Evolutionary conservation across 208 protist genomes (phyloP), one percentile per base, ranked within the genome.

Genomic region (Wallacemonas sp.): DNA sequence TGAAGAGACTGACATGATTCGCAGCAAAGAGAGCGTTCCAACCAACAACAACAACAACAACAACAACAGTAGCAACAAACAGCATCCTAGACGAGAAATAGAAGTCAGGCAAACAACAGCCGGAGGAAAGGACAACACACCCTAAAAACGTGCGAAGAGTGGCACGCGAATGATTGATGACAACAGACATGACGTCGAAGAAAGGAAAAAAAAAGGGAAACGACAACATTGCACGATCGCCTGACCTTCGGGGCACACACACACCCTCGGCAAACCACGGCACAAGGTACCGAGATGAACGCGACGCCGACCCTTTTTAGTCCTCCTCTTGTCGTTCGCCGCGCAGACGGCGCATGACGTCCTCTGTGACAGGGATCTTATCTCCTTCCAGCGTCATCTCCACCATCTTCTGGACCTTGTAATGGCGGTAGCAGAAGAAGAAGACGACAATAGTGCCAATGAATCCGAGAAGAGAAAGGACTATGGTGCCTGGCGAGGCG

Each of bases 401-500:
- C 24, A 95, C 83, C 17, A 90, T 53, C 38, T 81, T 85, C 63
- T 95, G 86, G 72, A 91, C 70, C 37, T 79, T 78, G 63, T 93
- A 95, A 59, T 95, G 89, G 0, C 82, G 78, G 50, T 92, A 93
- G 59, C 86, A 93, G 29, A 95, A 92, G 71, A 88, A 81, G 61
- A 95, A 93, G 17, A 91, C 62, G 0, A 75, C 78, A 34, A 95
- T 83, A 3, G 89, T 95, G 53, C 76, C 33, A 33, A 92, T 63
- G 57, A 95, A 93, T 30, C 89, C 89, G 13, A 95, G 67, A 19
- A 92, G 68, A 13, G 83, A 91, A 22, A 93, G 72, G 19, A 90
- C 84, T 62, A 95, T 95, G 13, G 80, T 78, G 10, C 86, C 86
- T 1, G 86, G 80, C n/a, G 81, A 89, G 17, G 84, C 82, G n/a